Conservation (phyloP, 371 early-diverging fungal genomes). For the Funneliformis caledonium region DNA sequence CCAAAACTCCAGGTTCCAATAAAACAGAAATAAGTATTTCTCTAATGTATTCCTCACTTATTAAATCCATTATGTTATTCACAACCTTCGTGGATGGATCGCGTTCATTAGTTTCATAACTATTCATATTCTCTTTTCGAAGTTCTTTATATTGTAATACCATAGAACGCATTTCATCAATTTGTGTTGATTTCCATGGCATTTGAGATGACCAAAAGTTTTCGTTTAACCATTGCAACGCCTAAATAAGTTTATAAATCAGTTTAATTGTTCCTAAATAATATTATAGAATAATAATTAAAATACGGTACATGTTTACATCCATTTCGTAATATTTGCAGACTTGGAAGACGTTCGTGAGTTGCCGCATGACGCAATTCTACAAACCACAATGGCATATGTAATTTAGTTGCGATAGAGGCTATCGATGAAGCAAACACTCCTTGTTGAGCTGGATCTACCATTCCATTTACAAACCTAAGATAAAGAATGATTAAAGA, state of each 20-base stretch:
- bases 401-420: constrained; percentile 58
- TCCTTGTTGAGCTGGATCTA: constrained; percentile 63
- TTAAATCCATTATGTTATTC: neutral
- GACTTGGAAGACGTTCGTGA: constrained; percentile 66
- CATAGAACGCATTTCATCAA: constrained; percentile 43
- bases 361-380: constrained; percentile 72
- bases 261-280: neutral
- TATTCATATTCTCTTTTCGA: constrained; percentile 48
- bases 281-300: neutral
- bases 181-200: constrained; percentile 26
- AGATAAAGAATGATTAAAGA: neutral
- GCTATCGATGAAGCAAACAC: constrained; percentile 58
- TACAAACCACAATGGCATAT: constrained; percentile 69
- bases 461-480: constrained; percentile 72
- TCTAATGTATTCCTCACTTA: constrained; percentile 2
- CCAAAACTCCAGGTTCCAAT: constrained; percentile 22
- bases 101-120: constrained; percentile 24
- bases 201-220: constrained; percentile 53
- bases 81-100: constrained; percentile 14
- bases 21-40: constrained; percentile 22
- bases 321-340: constrained; percentile 59
- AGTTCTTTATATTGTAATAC: constrained; percentile 51
- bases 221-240: constrained; percentile 57
- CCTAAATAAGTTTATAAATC: constrained; percentile 40
- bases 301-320: constrained; percentile 49